Conservation (phyloP, 2,329 filamentous ascomycete species). For the Botrytis fabae region DNA sequence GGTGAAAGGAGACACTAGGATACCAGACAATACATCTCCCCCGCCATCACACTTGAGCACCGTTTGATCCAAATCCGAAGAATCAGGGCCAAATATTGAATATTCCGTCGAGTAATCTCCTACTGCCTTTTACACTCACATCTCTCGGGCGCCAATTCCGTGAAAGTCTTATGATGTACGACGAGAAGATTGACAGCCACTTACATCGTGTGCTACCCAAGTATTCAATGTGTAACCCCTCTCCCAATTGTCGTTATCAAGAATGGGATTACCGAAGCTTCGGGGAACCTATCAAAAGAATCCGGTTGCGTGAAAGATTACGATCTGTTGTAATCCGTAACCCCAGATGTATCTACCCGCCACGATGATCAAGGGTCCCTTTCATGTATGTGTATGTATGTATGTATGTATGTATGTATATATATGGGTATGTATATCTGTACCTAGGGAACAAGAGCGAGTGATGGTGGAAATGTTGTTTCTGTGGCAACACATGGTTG, state of each 20-base stretch:
- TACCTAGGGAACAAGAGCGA: background rate
- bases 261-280: conserved; percentile 12
- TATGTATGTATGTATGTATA: no score
- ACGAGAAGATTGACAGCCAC: background rate
- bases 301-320: conserved; percentile 6
- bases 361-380: conserved; percentile 18
- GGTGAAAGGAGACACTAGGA: background rate
- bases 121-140: background rate
- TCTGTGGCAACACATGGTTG: background rate
- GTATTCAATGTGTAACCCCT: background rate
- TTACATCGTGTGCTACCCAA: background rate
- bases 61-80: background rate
- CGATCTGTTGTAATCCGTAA: conserved; percentile 10
- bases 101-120: background rate
- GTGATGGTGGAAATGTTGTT: background rate
- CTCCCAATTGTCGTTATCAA: background rate
- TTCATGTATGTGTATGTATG: background rate
- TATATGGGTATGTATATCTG: background rate
- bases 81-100: background rate
- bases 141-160: background rate
- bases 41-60: background rate
- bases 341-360: conserved; percentile 18
- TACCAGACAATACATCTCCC: background rate
- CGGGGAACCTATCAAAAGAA: conserved; percentile 15
- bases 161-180: conserved; percentile 1